These are phyloP conservation scores for Alternaria sp. DNA, from an alignment of 2,329 filamentous ascomycete species.

Conservation along the genomic window DNA sequence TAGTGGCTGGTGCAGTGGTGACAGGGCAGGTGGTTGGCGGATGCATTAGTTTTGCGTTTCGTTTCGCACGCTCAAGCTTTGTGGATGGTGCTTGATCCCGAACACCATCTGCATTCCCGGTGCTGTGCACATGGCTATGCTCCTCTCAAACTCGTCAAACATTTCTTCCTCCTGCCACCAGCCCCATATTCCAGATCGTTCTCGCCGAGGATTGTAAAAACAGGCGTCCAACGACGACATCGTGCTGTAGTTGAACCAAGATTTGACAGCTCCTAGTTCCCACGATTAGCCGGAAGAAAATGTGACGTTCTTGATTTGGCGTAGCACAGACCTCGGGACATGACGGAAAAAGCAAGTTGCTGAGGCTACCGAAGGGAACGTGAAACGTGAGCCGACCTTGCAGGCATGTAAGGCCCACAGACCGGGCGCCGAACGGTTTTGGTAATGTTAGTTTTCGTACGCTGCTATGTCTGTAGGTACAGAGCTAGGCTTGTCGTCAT, in stretches of 20 bases:
- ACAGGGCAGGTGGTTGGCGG: conserved; percentile 10
- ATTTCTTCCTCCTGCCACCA: neutral
- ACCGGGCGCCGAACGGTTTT: conserved; percentile 15
- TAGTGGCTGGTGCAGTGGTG: conserved; percentile 11
- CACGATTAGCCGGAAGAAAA: conserved; percentile 3
- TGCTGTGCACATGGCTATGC: neutral
- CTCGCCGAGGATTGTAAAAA: neutral
- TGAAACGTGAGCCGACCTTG: conserved; percentile 15
- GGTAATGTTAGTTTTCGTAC: conserved; percentile 3
- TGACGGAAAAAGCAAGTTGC: conserved; percentile 13
- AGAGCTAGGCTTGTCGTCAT: neutral
- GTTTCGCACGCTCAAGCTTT: conserved; percentile 5
- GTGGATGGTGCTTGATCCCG: conserved; percentile 3
- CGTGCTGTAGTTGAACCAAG: conserved; percentile 1
- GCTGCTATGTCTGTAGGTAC: neutral
- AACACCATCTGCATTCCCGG: neutral
- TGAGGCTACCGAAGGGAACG: conserved; percentile 5
- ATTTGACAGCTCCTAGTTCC: neutral
- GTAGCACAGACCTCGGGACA: conserved; percentile 7
- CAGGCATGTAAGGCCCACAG: conserved; percentile 9
- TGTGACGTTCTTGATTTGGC: conserved; percentile 7
- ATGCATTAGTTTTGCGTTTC: neutral
- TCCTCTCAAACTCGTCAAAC: neutral
- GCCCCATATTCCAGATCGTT: neutral
- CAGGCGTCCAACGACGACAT: conserved; percentile 4